Base-by-base conservation (phyloP, 805 yeast species). In the Wickerhamiella hasegawae region DNA sequence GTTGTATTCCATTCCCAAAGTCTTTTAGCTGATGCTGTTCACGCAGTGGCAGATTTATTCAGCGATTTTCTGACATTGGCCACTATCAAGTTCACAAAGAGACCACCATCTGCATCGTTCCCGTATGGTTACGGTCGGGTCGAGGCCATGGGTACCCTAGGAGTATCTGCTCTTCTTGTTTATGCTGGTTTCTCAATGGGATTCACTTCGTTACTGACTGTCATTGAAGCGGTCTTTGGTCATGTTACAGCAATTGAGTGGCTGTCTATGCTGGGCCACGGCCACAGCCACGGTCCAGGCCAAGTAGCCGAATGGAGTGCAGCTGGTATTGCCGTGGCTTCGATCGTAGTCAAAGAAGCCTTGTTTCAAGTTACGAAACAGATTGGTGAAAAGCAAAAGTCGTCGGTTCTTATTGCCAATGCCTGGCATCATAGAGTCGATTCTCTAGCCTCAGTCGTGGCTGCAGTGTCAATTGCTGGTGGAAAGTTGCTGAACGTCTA, bases 391-490 rank as follows among this genome's bases (percentile, higher is more conserved):
- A 62, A 68, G 41, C 69, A 82, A 20, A 79, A 81, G 51, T 83
- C 95, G 1, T 82, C 83, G 42, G 97, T 90, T 3, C 65, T 90
- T 32, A 73, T 82, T 33, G 98, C 98, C 3, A 90, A 90, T 52
- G 98, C 98, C 3, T 90, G 98, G 97, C 98, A 90, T 55, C 98
- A 90, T 53, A 68, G 98, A 43, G 90, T 87, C 9, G 98, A 90
- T 52, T 78, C 94, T 1, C 55, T 90, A 46, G 92, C 97, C 1
- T 82, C 96, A 0, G 65, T 78, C 17, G 97, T 87, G 5, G 96
- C 97, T 0, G 66, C 87, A 16, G 68, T 74, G 3, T 84, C 97
- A 1, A 90, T 90, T 34, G 69, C 92, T 0, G 75, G 85, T 2
- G 93, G 95, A 23, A 76, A 79, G 45, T 62, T 82, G 40, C 69